These are phyloP conservation scores for Penicillium sp. DNA, from an alignment of 2,329 filamentous ascomycete species.

Conservation along the genomic window DNA sequence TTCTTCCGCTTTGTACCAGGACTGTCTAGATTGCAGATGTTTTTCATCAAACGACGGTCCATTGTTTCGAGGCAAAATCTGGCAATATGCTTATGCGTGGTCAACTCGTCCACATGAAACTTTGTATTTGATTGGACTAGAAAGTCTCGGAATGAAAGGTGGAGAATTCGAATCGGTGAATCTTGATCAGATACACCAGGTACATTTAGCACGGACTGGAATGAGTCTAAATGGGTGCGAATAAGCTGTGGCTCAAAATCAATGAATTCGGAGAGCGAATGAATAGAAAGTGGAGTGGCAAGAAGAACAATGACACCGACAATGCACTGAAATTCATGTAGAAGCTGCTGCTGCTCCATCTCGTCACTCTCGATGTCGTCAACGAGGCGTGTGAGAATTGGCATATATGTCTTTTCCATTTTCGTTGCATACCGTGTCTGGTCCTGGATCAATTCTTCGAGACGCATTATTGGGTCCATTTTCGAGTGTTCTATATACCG, in stretches of 20 bases:
- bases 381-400: conserved; percentile 19
- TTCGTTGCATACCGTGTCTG: conserved; percentile 7
- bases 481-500: conserved; percentile 14
- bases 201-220: conserved; percentile 25
- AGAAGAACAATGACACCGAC: conserved; percentile 28
- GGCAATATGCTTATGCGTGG: conserved; percentile 12
- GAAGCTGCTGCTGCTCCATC: conserved; percentile 1
- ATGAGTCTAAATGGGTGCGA: conserved; percentile 18
- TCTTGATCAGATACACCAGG: no score
- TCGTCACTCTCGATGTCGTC: conserved; percentile 10
- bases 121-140: conserved; percentile 5
- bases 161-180: conserved; percentile 8
- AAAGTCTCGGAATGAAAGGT: conserved; percentile 11
- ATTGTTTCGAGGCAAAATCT: conserved; percentile 8
- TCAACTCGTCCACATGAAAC: conserved; percentile 4
- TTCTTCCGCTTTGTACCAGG: conserved; percentile 6
- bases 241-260: conserved; percentile 10
- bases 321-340: conserved; percentile 21
- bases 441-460: conserved; percentile 19
- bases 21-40: conserved; percentile 12
- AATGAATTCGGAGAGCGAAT: conserved; percentile 17
- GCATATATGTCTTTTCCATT: conserved; percentile 29
- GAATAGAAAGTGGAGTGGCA: conserved; percentile 23
- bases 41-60: conserved; percentile 6
- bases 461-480: conserved; percentile 16